Base-by-base conservation (phyloP, 805 yeast genomes). In the Yarrowia osloensis region DNA sequence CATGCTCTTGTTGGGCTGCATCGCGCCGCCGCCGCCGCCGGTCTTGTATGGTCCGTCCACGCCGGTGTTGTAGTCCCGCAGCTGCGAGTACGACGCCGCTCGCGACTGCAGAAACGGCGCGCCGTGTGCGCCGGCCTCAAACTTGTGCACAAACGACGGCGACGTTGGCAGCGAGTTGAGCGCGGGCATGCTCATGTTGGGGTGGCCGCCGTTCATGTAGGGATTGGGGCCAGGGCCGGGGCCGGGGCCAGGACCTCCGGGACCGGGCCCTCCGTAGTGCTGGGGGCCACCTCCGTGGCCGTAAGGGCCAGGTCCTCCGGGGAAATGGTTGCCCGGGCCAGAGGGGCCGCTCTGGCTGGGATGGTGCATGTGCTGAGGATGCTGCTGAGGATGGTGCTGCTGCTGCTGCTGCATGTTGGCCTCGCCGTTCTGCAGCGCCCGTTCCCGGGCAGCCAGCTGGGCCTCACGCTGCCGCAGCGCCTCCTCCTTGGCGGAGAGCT, bases 131-230 rank as follows among this genome's bases (percentile, higher is more conserved):
- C 63, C 63, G 15, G 49, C 63, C 37, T 57, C 63, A 28, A 57
- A 57, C 49, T 57, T 57, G 11, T 57, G 63, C 35, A 57, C 63
- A 40, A 67, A 22, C 59, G 62, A 37, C 26, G 66, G 50, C 40
- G 47, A 31, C 37, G 55, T 62, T 39, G 44, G 68, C 22, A 44
- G 35, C 37, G 50, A 22, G 70, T 68, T 55, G 46, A 49, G 62
- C 2, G 54, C 54, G 13, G 65, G 52, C 66, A 35, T 35, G 69
- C 52, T 49, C 67, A 65, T 65, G 65, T 39, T 62, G 50, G 63
- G 61, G 12, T 49, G 63, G 33, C 49, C 54, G 66, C 68, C 67
- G 69, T 40, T 63, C 67, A 47, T 47, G 69, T 40, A 35, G 52
- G 31, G 24, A 39, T 57, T 57, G 63, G 70, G 47, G 29, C 37